Base-by-base conservation (phyloP, 352 stramenopile species). In the Phytopythium vexans region DNA sequence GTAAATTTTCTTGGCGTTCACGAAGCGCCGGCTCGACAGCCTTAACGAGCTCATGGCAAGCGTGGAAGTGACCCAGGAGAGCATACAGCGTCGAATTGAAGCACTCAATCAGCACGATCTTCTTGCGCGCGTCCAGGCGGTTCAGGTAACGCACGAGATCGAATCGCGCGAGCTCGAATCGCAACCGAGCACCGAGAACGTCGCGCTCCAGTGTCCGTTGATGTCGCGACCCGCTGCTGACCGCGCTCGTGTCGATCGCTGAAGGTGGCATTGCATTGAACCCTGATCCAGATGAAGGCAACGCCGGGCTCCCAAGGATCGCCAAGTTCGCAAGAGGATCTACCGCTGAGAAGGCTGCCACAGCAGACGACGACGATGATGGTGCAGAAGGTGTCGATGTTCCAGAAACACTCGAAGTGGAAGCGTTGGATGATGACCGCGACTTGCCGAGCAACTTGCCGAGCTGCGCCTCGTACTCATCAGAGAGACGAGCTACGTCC, bases 101-200 rank as follows among this genome's bases (percentile, higher is more conserved):
- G 50, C 79, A 89, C 53, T 95, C 86, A 34, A 92, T 72, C 8
- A 95, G 64, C 16, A 92, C 62, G 33, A 92, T 81, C 46, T 93
- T 95, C 64, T 95, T 95, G 56, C 88, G 82, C 41, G 73, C 86
- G 47, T 95, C 83, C 14, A 95, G 58, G 0, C 75, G 73, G 50
- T 95, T 95, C 41, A 95, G 67, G 47, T 88, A 89, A 7, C 86
- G 81, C 48, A 95, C 86, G 9, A 91, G 62, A 45, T 95, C 86
- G 44, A 94, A 95, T 3, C 86, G 83, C 27, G 86, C 83, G 14
- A 94, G 60, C 55, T 95, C 86, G 56, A 94, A 95, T 3, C 77
- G 72, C 43, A 74, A 70, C 12, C 82, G 73, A 9, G 74, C 70
- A 34, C 76, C 54, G 36, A 85, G 70, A 21, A 89, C 77, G 6